Evolutionary conservation across 176 grass and related monocot genomes (phyloP).

Genomic region (Raddia distichophylla): DNA sequence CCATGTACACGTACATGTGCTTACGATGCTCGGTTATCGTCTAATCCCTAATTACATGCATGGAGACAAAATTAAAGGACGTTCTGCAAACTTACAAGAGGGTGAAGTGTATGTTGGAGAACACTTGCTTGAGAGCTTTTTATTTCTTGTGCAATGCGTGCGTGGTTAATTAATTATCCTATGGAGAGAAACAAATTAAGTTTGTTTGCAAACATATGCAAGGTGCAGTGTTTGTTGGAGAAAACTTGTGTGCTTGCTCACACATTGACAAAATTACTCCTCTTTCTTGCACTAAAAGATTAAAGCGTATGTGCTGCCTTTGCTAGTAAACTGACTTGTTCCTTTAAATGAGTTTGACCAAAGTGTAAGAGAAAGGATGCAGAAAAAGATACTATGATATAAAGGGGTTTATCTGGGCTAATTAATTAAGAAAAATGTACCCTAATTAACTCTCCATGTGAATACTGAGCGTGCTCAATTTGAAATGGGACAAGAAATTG

Average conservation of each 20-base stretch:
- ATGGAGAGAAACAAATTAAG: conserved; percentile 24
- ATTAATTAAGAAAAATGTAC: conserved; percentile 8
- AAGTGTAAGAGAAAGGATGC: conserved; percentile 47
- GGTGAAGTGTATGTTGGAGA: conserved; percentile 22
- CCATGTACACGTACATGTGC: background rate
- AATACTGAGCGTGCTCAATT: background rate
- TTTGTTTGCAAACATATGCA: conserved; percentile 37
- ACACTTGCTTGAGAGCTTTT: conserved; percentile 11
- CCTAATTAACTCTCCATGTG: background rate
- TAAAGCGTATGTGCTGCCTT: conserved; percentile 41
- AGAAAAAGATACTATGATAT: conserved; percentile 3
- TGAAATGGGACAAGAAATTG: conserved; percentile 2
- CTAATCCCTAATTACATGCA: background rate
- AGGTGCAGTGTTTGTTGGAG: conserved; percentile 46
- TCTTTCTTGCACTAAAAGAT: conserved; percentile 45
- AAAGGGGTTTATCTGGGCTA: background rate
- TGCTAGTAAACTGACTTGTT: conserved; percentile 38
- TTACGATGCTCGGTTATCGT: background rate
- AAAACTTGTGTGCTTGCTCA: conserved; percentile 49
- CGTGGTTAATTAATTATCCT: conserved; percentile 4
- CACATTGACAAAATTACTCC: conserved; percentile 43
- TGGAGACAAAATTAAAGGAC: background rate
- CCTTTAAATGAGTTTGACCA: conserved; percentile 38
- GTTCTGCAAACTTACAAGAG: conserved; percentile 9
- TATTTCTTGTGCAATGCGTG: conserved; percentile 2